Conservation (phyloP, 129 eudicot genomes). For the Scalesia atractyloides region DNA sequence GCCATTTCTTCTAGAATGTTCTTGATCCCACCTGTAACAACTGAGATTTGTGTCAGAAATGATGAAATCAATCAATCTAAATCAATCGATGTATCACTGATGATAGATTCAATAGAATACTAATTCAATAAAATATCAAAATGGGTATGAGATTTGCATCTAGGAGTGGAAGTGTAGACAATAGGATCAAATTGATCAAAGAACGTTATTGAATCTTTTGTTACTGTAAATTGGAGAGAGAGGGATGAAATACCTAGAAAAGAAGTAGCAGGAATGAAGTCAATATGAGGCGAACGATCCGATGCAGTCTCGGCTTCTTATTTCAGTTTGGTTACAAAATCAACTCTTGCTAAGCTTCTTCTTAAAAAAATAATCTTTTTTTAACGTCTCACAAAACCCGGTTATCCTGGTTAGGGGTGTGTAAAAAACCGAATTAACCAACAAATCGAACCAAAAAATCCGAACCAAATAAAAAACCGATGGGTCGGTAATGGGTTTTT, state of each 20-base stretch:
- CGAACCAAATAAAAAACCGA: too few species aligned
- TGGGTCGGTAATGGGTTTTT: too few species aligned
- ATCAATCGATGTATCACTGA: not conserved
- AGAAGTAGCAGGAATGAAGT: not conserved
- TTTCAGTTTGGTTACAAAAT: too few species aligned
- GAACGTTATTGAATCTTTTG: slow-evolving; percentile 14
- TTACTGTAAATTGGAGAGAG: not conserved
- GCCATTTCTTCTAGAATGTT: slow-evolving; percentile 25
- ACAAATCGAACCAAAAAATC: too few species aligned
- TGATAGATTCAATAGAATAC: not conserved
- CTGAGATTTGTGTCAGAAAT: slow-evolving; percentile 8
- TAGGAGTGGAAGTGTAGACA: not conserved
- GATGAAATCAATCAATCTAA: not conserved
- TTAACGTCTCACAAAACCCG: too few species aligned
- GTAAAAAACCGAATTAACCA: too few species aligned
- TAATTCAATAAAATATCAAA: not conserved
- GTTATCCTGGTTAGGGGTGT: too few species aligned
- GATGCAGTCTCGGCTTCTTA: not conserved
- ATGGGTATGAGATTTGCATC: not conserved
- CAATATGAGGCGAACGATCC: slow-evolving; percentile 18
- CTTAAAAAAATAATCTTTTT: too few species aligned
- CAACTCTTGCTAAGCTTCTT: too few species aligned
- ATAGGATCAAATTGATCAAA: slow-evolving; percentile 5
- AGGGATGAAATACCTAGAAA: slow-evolving; percentile 13
- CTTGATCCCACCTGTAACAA: slow-evolving; percentile 17